Evolutionary conservation across 306 rosid genomes (phyloP), one percentile per base, ranked within the genome.

Genomic region (Comarum palustre): DNA sequence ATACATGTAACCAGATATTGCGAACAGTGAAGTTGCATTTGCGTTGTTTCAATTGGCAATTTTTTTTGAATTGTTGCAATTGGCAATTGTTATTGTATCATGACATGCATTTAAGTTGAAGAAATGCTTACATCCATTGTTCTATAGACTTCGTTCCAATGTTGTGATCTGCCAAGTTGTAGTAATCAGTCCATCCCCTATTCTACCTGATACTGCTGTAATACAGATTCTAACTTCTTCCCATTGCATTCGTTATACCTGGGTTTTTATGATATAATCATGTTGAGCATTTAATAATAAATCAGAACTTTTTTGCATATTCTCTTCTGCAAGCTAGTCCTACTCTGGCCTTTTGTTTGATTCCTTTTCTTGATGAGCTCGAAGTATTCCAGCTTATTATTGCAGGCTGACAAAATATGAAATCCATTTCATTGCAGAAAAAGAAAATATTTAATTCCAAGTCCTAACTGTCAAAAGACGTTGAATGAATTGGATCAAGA

Each of bases 1-100:
- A 16, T 75, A 69, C 62, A 12, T 78, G 46, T 25, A 73, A 57
- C 51, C 60, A 38, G 42, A 69, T 69, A 58, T 4, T 31, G 22
- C 5, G 22, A 54, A 19, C 29, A 20, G 32, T 38, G 69, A 61
- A 31, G 61, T 42, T 6, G 11, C 48, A 31, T 67, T n/a, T 6
- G 8, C 45, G 31, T 68, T 22, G 41, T 29, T 11, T 17, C n/a
- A 11, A 47, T 66, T 19, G 54, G 22, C 36, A 25, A 43, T 13
- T n/a, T n/a, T n/a, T n/a, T 66, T 39, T 5, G 6, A 29, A 50
- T 69, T 25, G n/a, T 31, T 14, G 11, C 22, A 13, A 32, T 68
- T 20, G 58, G 25, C 41, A 29, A 46, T 15, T 29, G n/a, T 10
- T 71, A 55, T 43, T 58, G 45, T 59, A 4, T 25, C 20, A 57